These are phyloP conservation scores for Plasmodium adleri DNA, from an alignment of 169 alveolate genomes.

Conservation along the genomic window DNA sequence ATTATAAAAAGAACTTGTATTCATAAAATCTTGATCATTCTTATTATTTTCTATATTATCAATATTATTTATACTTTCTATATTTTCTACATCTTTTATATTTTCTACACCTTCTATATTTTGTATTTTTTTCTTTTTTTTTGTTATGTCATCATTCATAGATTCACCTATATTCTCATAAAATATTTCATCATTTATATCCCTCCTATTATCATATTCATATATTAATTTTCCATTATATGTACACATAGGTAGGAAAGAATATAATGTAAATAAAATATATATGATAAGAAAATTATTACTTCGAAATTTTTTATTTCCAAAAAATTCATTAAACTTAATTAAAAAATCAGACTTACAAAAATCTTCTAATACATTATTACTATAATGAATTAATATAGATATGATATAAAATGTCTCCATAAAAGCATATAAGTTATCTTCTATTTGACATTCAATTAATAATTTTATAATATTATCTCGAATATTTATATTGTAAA, in stretches of 20 bases:
- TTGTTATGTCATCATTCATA: not conserved
- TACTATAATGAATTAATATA: constrained; percentile 57
- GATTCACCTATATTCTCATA: not conserved
- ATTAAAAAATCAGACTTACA: constrained; percentile 52
- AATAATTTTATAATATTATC: constrained; percentile 68
- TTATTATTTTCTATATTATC: not conserved
- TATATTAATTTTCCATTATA: constrained; percentile 39
- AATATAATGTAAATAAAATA: constrained; percentile 59
- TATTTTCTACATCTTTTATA: not conserved
- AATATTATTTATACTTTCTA: not conserved
- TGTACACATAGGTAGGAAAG: constrained; percentile 71
- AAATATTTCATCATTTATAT: constrained; percentile 22
- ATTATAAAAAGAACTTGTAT: not conserved
- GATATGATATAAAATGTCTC: constrained; percentile 76
- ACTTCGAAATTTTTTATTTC: constrained; percentile 46
- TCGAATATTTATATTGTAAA: constrained; percentile 57
- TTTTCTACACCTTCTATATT: not conserved
- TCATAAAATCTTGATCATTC: not conserved
- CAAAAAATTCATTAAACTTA: constrained; percentile 43
- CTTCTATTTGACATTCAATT: constrained; percentile 73
- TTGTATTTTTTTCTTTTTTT: constrained; percentile 4
- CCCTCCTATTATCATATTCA: constrained; percentile 41
- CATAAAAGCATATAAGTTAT: constrained; percentile 72
- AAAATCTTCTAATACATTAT: constrained; percentile 54
- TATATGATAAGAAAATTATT: constrained; percentile 56